Base-by-base conservation (phyloP, 148 eudicot genomes). In the Silene conica region DNA sequence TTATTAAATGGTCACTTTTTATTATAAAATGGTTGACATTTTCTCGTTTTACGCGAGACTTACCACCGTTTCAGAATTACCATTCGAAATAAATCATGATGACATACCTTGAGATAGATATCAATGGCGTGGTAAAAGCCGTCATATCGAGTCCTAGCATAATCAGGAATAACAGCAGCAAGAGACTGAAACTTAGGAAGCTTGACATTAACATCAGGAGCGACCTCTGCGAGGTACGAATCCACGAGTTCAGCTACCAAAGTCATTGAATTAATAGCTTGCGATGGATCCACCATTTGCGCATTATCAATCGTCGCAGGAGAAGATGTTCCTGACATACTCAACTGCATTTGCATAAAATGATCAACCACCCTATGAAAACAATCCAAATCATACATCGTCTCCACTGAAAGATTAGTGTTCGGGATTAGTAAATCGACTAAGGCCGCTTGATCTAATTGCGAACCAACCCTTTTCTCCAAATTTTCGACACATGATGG, bases 61-160 rank as follows among this genome's bases (percentile, higher is more conserved):
- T n/a, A n/a, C n/a, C n/a, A n/a, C n/a, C n/a, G n/a, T n/a, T 34
- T 34, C 41, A 34, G 41, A 34, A 34, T 3, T 34, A 34, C 41
- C 41, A 1, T 26, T 26, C 28, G 28, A 26, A 26, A 1, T 26
- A 26, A 26, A 26, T 26, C 1, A 26, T 26, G 28, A 26, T 26
- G 28, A 26, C 34, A 31, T 31, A 88, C 95, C 92, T 90, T 90
- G 56, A 90, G 86, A 71, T 86, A 90, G 76, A 83, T 84, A 52
- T 90, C 95, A 82, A 90, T 80, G 11, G 95, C 95, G 77, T 88
- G 95, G 69, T 90, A 90, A 34, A 90, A 83, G 56, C 87, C 90
- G 79, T 90, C 95, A 77, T 88, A 89, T 21, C 80, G 72, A 14
- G 92, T 87, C 77, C 92, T 85, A 18, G 92, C 92, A 74, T 83